phyloP scores from a whole-genome alignment of 2,329 filamentous ascomycete genomes.

The Talaromyces marneffei region DNA sequence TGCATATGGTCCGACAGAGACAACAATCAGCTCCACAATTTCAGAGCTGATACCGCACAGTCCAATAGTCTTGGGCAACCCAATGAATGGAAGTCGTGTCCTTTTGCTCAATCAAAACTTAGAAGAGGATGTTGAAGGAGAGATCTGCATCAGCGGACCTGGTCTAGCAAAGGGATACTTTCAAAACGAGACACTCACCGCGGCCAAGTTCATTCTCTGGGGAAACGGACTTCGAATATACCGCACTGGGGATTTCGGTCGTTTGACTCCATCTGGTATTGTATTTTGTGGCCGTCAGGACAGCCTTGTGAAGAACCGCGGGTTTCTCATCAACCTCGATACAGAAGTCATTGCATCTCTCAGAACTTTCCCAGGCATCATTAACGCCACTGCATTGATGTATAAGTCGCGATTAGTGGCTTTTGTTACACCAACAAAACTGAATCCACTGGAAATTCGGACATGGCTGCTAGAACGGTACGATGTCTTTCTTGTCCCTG shows the following conservation, averaged over 20 bases:
- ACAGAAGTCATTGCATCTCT: conserved; percentile 27
- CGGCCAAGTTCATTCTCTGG: neutral
- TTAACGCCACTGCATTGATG: neutral
- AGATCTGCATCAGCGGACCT: neutral
- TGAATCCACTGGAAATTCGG: neutral
- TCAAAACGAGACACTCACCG: neutral
- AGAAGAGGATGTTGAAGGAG: neutral
- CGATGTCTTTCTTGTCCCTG: conserved; percentile 2
- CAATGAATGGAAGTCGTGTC: neutral
- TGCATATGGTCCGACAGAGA: conserved; percentile 1
- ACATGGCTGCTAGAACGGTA: neutral
- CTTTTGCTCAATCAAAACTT: neutral
- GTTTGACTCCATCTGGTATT: conserved; percentile 5
- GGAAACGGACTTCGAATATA: neutral
- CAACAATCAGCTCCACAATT: neutral
- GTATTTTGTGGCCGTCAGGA: conserved; percentile 26
- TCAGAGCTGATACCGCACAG: neutral
- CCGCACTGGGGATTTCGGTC: neutral
- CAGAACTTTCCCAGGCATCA: neutral
- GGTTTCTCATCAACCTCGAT: conserved; percentile 34
- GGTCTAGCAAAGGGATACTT: neutral
- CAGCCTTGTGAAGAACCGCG: conserved; percentile 29
- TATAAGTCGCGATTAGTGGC: neutral
- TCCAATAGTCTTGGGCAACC: neutral
- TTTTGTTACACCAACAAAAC: neutral